These are phyloP conservation scores for Penicillium hordei DNA, from an alignment of 2,329 filamentous ascomycete species.

Conservation along the genomic window DNA sequence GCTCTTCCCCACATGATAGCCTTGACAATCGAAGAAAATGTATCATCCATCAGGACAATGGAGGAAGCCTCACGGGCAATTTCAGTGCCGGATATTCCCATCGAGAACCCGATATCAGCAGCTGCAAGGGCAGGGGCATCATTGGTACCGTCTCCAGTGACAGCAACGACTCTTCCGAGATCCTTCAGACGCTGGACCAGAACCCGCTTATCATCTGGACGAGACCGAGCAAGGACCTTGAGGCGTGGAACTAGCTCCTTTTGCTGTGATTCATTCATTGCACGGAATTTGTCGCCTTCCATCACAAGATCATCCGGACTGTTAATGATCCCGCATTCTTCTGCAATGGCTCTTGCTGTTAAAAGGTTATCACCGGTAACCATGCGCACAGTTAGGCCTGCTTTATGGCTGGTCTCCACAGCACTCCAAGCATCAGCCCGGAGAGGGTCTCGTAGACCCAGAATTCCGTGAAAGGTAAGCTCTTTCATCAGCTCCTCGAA, in stretches of 20 bases:
- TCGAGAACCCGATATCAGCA: slow-evolving; percentile 61
- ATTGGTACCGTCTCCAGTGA: slow-evolving; percentile 62
- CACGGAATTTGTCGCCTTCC: slow-evolving; percentile 61
- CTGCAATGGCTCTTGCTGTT: slow-evolving; percentile 67
- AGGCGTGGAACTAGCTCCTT: slow-evolving; percentile 53
- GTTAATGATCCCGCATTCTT: slow-evolving; percentile 62
- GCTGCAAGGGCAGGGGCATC: slow-evolving; percentile 60
- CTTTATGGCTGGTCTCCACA: slow-evolving; percentile 60
- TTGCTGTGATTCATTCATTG: slow-evolving; percentile 54
- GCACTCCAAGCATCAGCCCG: slow-evolving; percentile 60
- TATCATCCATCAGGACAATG: slow-evolving; percentile 53
- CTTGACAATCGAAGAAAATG: slow-evolving; percentile 60
- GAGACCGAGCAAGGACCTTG: slow-evolving; percentile 59
- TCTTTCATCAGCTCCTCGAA: slow-evolving; percentile 62
- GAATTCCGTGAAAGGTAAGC: slow-evolving; percentile 64
- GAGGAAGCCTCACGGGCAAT: slow-evolving; percentile 61
- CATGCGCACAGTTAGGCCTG: slow-evolving; percentile 65
- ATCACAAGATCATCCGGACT: slow-evolving; percentile 54
- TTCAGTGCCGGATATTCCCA: slow-evolving; percentile 61
- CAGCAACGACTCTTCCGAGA: slow-evolving; percentile 55
- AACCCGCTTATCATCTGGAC: slow-evolving; percentile 60
- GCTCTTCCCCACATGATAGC: slow-evolving; percentile 61
- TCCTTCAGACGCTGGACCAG: slow-evolving; percentile 56
- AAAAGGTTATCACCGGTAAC: slow-evolving; percentile 66
- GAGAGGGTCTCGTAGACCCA: slow-evolving; percentile 66